Evolutionary conservation across 2,329 filamentous ascomycete genomes (phyloP), one percentile per base, ranked within the genome.

Genomic region (Tolypocladium endophyticum): DNA sequence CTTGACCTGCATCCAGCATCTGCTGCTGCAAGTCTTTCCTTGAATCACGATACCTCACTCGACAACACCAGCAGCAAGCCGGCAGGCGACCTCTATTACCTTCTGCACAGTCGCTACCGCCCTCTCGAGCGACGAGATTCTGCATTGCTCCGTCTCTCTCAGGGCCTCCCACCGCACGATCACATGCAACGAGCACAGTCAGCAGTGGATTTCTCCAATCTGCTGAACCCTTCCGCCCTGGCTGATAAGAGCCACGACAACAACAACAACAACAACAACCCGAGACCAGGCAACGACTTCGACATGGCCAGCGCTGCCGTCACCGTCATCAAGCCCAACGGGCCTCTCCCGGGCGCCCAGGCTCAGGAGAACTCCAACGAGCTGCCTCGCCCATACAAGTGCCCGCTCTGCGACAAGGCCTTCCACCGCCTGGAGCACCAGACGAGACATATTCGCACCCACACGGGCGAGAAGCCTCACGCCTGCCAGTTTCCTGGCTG

Each of bases 361-460:
- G 69, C 78, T 64, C 67, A 84, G 75, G 75, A 90, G 57, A 66
- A 63, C 65, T 69, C 71, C 55, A 80, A 76, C 61, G 93, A 97
- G 75, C 84, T 97, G 58, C 94, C 94, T 61, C 87, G 94, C 60
- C 93, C 93, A 0, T 99, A 99, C 86, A 97, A 97, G 81, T 99
- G 93, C 76, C 92, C 93, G 62, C 85, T 99, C 64, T 99, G 94
- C 80, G 93, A 97, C 70, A 96, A 97, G 82, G 93, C 94, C 62
- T 99, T 99, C 78, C 94, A 97, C 81, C 91, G 94, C 64, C 83
- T 99, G 50, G 93, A 97, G 79, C 93, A 97, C 74, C 93, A 97
- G 81, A 87, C 84, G 28, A 78, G 82, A 68, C 93, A 99, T 76
- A 97, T 97, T 71, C 87, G 93, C 69, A 97, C 94, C 8, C 93